Conservation (phyloP, 371 early-diverging fungal genomes). For the Nematocida parisii region DNA sequence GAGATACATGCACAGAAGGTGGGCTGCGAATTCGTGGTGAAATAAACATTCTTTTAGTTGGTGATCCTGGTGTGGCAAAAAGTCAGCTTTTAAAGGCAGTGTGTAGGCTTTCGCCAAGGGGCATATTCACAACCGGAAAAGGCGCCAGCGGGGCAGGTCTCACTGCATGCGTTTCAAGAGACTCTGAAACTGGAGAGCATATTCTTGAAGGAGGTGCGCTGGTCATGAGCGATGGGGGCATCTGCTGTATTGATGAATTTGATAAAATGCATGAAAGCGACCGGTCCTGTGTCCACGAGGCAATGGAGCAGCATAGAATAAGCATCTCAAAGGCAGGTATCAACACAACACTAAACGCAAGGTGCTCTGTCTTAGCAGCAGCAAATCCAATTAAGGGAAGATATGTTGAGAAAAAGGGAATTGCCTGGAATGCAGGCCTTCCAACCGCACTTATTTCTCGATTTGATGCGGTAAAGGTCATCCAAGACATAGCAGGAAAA, state of each 20-base stretch:
- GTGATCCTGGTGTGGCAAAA: slow-evolving; percentile 82
- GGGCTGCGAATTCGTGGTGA: slow-evolving; percentile 78
- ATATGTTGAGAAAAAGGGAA: slow-evolving; percentile 79
- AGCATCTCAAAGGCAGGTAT: slow-evolving; percentile 99
- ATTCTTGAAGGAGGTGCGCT: slow-evolving; percentile 77
- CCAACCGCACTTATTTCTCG: slow-evolving; percentile 88
- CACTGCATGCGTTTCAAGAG: slow-evolving; percentile 74
- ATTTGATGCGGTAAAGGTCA: slow-evolving; percentile 88
- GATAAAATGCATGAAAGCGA: slow-evolving; percentile 87
- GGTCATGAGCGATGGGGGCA: slow-evolving; percentile 75
- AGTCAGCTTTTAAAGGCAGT: slow-evolving; percentile 74
- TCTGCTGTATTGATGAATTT: slow-evolving; percentile 79
- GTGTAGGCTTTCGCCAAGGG: slow-evolving; percentile 60
- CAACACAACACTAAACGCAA: slow-evolving; percentile 93
- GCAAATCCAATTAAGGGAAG: slow-evolving; percentile 92
- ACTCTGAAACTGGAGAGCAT: slow-evolving; percentile 75
- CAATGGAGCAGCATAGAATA: slow-evolving; percentile 99
- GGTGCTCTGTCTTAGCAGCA: slow-evolving; percentile 91
- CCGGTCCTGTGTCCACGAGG: slow-evolving; percentile 93
- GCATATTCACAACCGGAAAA: slow-evolving; percentile 74
- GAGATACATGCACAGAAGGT: slow-evolving; percentile 90
- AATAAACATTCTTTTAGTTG: slow-evolving; percentile 76
- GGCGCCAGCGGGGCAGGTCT: slow-evolving; percentile 77
- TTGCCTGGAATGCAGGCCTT: slow-evolving; percentile 90
- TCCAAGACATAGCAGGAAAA: slow-evolving; percentile 81